phyloP scores from a whole-genome alignment of 257 asterid genomes.

The Verbena officinalis region DNA sequence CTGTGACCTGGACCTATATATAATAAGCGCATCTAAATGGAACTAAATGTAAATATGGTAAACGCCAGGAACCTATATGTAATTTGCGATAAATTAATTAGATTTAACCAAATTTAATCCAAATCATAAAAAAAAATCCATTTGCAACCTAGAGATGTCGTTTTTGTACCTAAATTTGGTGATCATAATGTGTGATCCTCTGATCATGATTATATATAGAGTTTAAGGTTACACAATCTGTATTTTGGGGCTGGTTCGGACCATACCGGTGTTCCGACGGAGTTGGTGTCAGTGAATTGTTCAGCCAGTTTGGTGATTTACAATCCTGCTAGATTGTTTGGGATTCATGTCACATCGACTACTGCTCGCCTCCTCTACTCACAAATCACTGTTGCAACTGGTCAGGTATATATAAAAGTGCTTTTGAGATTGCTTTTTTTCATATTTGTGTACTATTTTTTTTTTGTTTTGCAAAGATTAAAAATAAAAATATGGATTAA shows the following conservation, averaged over 20 bases:
- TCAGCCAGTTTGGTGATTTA: slow-evolving; percentile 48
- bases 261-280: slow-evolving; percentile 70
- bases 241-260: slow-evolving; percentile 63
- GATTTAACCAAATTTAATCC: too few species aligned
- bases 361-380: slow-evolving; percentile 53
- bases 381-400: slow-evolving; percentile 59
- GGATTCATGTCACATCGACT: slow-evolving; percentile 52
- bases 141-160: not conserved
- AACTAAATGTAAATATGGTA: too few species aligned
- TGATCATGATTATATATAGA: slow-evolving; percentile 32
- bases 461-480: too few species aligned
- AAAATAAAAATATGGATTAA: too few species aligned
- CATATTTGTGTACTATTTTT: too few species aligned
- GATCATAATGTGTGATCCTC: not conserved
- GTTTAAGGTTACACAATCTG: slow-evolving; percentile 46
- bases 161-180: not conserved
- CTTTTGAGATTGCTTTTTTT: not conserved
- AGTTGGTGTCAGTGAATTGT: slow-evolving; percentile 57
- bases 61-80: too few species aligned
- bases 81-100: too few species aligned
- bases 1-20: too few species aligned
- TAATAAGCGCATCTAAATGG: too few species aligned
- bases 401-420: slow-evolving; percentile 60
- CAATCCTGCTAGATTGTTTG: slow-evolving; percentile 70
- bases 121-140: too few species aligned